These are phyloP conservation scores for Entonaema liquescens DNA, from an alignment of 495 filamentous ascomycete genomes.

Conservation along the genomic window DNA sequence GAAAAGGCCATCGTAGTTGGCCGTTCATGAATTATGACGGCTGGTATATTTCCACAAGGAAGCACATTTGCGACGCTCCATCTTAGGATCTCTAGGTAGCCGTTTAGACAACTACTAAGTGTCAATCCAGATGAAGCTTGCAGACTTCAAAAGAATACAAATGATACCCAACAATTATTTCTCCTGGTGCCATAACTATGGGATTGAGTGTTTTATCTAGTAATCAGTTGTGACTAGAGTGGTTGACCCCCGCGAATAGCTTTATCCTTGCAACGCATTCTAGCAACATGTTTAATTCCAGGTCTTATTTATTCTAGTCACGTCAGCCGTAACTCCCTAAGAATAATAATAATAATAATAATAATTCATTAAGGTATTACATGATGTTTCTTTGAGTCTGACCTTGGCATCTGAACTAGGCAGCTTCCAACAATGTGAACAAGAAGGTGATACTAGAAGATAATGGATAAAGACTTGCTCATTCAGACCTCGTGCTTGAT, in stretches of 20 bases:
- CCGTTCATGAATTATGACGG: conserved; percentile 18
- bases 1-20: conserved; percentile 33
- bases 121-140: conserved; percentile 25
- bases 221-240: not conserved
- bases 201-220: not conserved
- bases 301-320: too few relatives aligned
- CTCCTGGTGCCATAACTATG: not conserved
- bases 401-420: not conserved
- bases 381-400: not conserved
- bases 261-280: too few relatives aligned
- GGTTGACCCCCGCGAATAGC: not conserved
- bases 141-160: conserved; percentile 37
- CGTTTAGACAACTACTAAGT: conserved; percentile 28
- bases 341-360: too few relatives aligned
- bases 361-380: not conserved
- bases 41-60: conserved; percentile 19
- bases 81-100: conserved; percentile 25
- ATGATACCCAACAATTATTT: conserved; percentile 42
- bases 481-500: not conserved
- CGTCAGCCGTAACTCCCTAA: too few relatives aligned
- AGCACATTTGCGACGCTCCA: conserved; percentile 11
- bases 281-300: too few relatives aligned
- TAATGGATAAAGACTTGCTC: not conserved
- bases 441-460: not conserved
- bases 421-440: not conserved